These are phyloP conservation scores for Penicillium sp. DNA, from an alignment of 2,329 filamentous ascomycete species.

Conservation along the genomic window DNA sequence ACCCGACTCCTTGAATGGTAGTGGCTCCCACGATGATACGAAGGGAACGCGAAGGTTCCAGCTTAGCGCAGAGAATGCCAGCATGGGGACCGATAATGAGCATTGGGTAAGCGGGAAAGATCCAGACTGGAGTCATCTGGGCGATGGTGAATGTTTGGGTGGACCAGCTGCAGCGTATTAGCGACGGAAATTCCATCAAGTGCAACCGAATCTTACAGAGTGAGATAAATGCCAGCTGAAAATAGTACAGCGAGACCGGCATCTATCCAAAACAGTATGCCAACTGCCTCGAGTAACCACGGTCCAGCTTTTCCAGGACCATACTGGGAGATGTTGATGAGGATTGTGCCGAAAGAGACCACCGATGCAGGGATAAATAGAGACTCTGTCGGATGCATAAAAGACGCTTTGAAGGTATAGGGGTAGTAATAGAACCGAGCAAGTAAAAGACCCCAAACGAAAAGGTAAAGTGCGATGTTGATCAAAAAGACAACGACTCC, in stretches of 20 bases:
- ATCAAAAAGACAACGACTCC: slow-evolving; percentile 62
- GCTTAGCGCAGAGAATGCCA: slow-evolving; percentile 53
- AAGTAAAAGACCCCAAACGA: slow-evolving; percentile 63
- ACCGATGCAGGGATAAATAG: slow-evolving; percentile 70
- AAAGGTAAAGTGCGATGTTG: slow-evolving; percentile 62
- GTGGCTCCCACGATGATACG: slow-evolving; percentile 59
- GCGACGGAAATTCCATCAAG: slow-evolving; percentile 1
- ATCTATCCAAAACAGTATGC: slow-evolving; percentile 73
- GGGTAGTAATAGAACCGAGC: slow-evolving; percentile 69
- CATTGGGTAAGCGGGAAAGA: slow-evolving; percentile 80
- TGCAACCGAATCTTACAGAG: slow-evolving; percentile 55
- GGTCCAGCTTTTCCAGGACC: slow-evolving; percentile 60
- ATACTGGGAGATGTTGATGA: slow-evolving; percentile 77
- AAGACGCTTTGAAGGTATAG: slow-evolving; percentile 67
- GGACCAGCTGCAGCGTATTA: slow-evolving; percentile 52
- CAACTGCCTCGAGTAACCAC: slow-evolving; percentile 63
- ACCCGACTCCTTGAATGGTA: slow-evolving; percentile 63
- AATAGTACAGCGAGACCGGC: slow-evolving; percentile 64
- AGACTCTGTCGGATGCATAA: slow-evolving; percentile 73
- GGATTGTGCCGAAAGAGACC: slow-evolving; percentile 70
- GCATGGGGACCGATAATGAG: slow-evolving; percentile 74
- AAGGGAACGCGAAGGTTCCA: slow-evolving; percentile 47
- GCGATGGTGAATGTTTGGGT: slow-evolving; percentile 70
- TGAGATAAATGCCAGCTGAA: slow-evolving; percentile 70
- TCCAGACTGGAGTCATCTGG: slow-evolving; percentile 85